A percentile compares a stretch with the other conserved stretches of the same genome.
phyloP scores from a whole-genome alignment of 2,329 filamentous ascomycete species.

The Biscogniauxia sp. region DNA sequence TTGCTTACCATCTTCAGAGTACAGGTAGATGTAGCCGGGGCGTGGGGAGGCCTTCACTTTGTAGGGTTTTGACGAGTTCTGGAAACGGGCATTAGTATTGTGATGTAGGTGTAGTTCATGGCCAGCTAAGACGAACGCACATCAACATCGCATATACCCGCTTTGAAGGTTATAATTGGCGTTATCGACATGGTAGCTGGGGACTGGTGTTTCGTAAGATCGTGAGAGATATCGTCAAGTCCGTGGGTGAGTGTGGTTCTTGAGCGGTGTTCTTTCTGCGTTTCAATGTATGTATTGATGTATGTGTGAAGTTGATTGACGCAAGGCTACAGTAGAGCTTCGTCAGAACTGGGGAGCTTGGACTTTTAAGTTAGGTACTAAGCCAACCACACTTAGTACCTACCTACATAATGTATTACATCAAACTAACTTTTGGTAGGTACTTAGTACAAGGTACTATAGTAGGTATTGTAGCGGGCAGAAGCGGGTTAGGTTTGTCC shows the following conservation, averaged over 20 bases:
- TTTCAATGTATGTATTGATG: no score
- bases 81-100: constrained; percentile 16
- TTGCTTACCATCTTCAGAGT: constrained; percentile 75
- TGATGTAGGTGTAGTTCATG: constrained; percentile 1
- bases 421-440: no score
- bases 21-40: constrained; percentile 88
- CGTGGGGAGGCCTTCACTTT: constrained; percentile 72
- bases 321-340: constrained; percentile 32
- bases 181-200: constrained; percentile 67
- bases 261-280: neutral
- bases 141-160: constrained; percentile 81
- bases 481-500: no score
- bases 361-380: constrained; percentile 5
- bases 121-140: constrained; percentile 60
- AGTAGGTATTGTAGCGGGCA: no score
- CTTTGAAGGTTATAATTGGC: constrained; percentile 95
- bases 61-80: constrained; percentile 48
- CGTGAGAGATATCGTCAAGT: neutral
- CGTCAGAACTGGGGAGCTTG: constrained; percentile 23
- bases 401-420: neutral
- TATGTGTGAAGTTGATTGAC: constrained; percentile 3
- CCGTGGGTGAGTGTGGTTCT: neutral
- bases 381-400: no score
- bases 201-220: neutral
- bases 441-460: no score